These are phyloP conservation scores for Rhododendron kiyosumense DNA, from an alignment of 148 eudicot genomes.

Conservation along the genomic window DNA sequence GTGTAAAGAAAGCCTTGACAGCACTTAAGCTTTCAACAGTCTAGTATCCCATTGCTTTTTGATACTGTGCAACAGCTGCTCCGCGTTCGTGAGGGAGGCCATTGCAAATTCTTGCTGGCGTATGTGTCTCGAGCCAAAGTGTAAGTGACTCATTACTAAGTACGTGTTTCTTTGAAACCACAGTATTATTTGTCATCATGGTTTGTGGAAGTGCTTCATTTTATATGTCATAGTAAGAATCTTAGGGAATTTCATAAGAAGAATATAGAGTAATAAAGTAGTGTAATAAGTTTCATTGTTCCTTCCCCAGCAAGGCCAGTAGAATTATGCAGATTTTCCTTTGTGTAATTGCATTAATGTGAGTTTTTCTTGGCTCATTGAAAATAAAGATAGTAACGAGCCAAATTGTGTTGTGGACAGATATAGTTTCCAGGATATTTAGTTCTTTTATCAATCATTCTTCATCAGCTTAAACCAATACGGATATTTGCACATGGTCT, in stretches of 20 bases:
- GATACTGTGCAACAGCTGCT: slow-evolving; percentile 71
- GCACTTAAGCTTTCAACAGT: slow-evolving; percentile 78
- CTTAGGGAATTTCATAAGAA: background rate
- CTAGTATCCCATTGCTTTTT: slow-evolving; percentile 72
- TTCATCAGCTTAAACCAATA: background rate
- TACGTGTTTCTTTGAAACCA: background rate
- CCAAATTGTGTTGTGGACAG: background rate
- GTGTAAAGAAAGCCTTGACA: slow-evolving; percentile 39
- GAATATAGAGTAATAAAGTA: background rate
- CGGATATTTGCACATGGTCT: background rate
- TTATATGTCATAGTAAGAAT: background rate
- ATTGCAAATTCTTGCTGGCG: slow-evolving; percentile 70
- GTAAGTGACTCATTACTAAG: slow-evolving; percentile 33
- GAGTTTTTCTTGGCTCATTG: background rate
- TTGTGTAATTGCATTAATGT: background rate
- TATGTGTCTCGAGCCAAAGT: slow-evolving; percentile 80
- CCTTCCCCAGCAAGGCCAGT: background rate
- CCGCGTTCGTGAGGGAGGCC: slow-evolving; percentile 29
- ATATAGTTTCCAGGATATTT: background rate
- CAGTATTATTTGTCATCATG: background rate
- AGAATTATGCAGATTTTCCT: background rate
- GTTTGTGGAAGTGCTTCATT: slow-evolving; percentile 1
- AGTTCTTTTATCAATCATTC: background rate
- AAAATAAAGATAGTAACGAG: background rate
- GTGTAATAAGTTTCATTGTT: background rate